phyloP scores from a whole-genome alignment of 495 filamentous ascomycete species.

The Symbiotaphrina buchneri region DNA sequence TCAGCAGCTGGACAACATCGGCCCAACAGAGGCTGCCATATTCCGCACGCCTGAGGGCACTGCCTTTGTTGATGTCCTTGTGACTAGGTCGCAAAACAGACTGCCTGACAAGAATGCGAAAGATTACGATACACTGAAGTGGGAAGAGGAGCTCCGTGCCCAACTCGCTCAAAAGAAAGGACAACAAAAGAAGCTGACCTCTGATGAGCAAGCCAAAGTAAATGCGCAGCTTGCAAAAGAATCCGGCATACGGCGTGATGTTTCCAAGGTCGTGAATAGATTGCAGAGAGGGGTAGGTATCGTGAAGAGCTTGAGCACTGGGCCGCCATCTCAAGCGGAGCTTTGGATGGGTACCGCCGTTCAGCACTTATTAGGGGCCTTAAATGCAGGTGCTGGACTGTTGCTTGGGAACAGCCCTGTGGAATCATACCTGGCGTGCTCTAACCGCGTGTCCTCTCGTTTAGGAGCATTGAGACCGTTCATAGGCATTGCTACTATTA shows the following conservation, averaged over 20 bases:
- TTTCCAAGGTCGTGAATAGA: slow-evolving; percentile 40
- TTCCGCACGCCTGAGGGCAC: slow-evolving; percentile 74
- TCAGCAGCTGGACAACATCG: slow-evolving; percentile 39
- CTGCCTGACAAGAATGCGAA: slow-evolving; percentile 60
- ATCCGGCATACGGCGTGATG: slow-evolving; percentile 43
- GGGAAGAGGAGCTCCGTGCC: slow-evolving; percentile 79
- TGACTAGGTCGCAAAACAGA: slow-evolving; percentile 43
- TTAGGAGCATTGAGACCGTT: slow-evolving; percentile 57
- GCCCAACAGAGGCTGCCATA: slow-evolving; percentile 75
- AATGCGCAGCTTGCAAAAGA: slow-evolving; percentile 84
- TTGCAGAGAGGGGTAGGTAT: slow-evolving; percentile 67
- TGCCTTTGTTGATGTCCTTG: slow-evolving; percentile 73
- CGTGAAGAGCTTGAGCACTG: slow-evolving; percentile 56
- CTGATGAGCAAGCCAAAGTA: slow-evolving; percentile 74
- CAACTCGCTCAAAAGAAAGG: slow-evolving; percentile 87
- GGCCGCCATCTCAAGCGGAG: slow-evolving; percentile 63
- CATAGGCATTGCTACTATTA: slow-evolving; percentile 67
- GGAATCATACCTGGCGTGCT: slow-evolving; percentile 50
- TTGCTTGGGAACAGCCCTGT: slow-evolving; percentile 64
- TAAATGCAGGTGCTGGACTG: slow-evolving; percentile 57
- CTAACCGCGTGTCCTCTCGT: slow-evolving; percentile 49
- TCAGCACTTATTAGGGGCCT: slow-evolving; percentile 39
- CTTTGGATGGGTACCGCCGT: slow-evolving; percentile 72
- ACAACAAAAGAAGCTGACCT: slow-evolving; percentile 67
- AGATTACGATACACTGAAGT: slow-evolving; percentile 89